These are phyloP conservation scores for Aspergillus udagawae DNA, from an alignment of 2,329 filamentous ascomycete genomes.

Conservation along the genomic window DNA sequence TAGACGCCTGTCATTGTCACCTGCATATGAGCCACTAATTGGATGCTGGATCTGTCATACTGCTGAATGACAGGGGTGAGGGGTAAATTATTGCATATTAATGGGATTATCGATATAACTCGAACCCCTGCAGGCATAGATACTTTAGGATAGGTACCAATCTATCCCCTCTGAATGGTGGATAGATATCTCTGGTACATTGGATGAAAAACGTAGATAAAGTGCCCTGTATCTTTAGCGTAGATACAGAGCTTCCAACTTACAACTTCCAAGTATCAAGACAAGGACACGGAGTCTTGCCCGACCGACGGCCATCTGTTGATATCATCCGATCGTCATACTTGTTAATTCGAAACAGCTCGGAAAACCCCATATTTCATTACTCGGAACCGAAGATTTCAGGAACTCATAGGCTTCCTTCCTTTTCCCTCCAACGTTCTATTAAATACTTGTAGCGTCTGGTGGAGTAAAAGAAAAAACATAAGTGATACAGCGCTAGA, in stretches of 20 bases:
- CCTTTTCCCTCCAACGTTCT: neutral
- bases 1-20: neutral
- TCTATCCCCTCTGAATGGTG: neutral
- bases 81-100: conserved; percentile 1
- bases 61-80: neutral
- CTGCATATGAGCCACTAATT: conserved; percentile 4
- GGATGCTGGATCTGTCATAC: conserved; percentile 1
- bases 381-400: neutral
- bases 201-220: neutral
- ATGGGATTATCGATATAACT: neutral
- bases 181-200: neutral
- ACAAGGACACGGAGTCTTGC: neutral
- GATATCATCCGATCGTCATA: conserved; percentile 3
- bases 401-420: neutral
- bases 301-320: neutral
- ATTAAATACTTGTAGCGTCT: neutral
- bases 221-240: neutral
- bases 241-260: too few species aligned
- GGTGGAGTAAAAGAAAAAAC: neutral
- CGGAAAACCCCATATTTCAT: too few species aligned
- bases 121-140: neutral
- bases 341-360: neutral
- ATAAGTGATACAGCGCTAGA: conserved; percentile 10
- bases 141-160: neutral
- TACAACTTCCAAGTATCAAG: neutral